Evolutionary conservation across 495 filamentous ascomycete species (phyloP), one percentile per base, ranked within the genome.

Genomic region (Lasiosphaeris hirsuta): DNA sequence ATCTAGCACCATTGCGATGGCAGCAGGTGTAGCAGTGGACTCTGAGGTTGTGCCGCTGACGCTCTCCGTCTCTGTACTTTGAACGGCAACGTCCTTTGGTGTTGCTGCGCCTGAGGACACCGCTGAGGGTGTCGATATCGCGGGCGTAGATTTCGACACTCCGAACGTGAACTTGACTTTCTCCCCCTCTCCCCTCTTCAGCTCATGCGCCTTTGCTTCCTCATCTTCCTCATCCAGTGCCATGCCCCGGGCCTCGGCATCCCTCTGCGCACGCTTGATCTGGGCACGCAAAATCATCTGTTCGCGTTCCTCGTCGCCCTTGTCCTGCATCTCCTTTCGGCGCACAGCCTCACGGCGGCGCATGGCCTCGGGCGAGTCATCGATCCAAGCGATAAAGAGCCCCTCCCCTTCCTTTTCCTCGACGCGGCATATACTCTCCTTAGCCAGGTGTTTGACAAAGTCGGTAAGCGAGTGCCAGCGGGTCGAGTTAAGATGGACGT

Each of bases 401-500:
- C 94, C 90, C 65, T 95, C 92, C 44, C 23, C 23, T 30, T 95
- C 92, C 43, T 85, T 88, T 63, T 98, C 94, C 53, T 95, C 89
- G 0, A 97, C 90, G 18, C 86, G 76, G 66, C 89, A 92, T 35
- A 96, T 82, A 0, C 92, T 88, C 67, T 96, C 90, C 23, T 88
- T 73, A 1, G 90, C 90, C 8, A 99, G 72, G 62, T 87, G 74
- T 62, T 94, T 92, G 4, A 86, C 89, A 75, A 96, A 97, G 60
- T 97, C 90, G 4, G 90, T 90, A 54, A 99, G 74, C 37, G 79
- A 70, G 76, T 56, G 81, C 91, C 91, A 97, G 62, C 84, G 83
- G 3, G 94, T 97, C 39, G 91, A 80, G 72, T 96, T 97, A 86
- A 97, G 88, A 66, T 97, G 95, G 11, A 91, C 78, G 67, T 97